phyloP scores from a whole-genome alignment of 2,329 filamentous ascomycete genomes.

The Diplocarpon rosae region DNA sequence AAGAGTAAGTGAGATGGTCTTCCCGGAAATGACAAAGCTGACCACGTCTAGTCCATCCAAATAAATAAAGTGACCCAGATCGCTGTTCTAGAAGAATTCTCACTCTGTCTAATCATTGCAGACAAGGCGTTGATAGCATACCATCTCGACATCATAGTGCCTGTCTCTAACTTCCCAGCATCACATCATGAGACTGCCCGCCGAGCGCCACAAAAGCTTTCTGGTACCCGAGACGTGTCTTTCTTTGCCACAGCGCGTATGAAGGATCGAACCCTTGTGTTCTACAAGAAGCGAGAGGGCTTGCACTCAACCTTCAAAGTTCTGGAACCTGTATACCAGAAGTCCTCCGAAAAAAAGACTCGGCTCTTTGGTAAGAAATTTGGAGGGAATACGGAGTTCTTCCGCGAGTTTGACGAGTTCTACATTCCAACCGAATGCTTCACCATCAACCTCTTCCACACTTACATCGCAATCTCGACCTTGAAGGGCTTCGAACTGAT shows the following conservation, averaged over 20 bases:
- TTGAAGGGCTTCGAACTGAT: constrained; percentile 90
- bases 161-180: constrained; percentile 48
- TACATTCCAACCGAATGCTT: constrained; percentile 95
- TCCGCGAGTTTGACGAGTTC: constrained; percentile 97
- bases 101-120: constrained; percentile 79
- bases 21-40: constrained; percentile 7
- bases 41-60: constrained; percentile 54
- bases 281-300: constrained; percentile 94
- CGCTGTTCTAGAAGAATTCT: constrained; percentile 90
- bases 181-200: constrained; percentile 61
- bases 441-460: constrained; percentile 92
- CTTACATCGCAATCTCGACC: constrained; percentile 82
- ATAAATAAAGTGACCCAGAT: constrained; percentile 74
- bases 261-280: constrained; percentile 90
- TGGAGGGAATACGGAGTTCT: constrained; percentile 77
- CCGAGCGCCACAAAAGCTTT: constrained; percentile 83
- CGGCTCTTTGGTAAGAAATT: constrained; percentile 49
- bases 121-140: constrained; percentile 90
- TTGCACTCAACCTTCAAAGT: constrained; percentile 94
- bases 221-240: constrained; percentile 78
- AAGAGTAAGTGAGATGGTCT: constrained; percentile 48
- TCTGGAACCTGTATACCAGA: constrained; percentile 89
- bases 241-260: constrained; percentile 95
- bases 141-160: constrained; percentile 75
- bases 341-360: constrained; percentile 73